Base-by-base conservation (phyloP, 2,329 filamentous ascomycete genomes). In the Penicillium sp. region DNA sequence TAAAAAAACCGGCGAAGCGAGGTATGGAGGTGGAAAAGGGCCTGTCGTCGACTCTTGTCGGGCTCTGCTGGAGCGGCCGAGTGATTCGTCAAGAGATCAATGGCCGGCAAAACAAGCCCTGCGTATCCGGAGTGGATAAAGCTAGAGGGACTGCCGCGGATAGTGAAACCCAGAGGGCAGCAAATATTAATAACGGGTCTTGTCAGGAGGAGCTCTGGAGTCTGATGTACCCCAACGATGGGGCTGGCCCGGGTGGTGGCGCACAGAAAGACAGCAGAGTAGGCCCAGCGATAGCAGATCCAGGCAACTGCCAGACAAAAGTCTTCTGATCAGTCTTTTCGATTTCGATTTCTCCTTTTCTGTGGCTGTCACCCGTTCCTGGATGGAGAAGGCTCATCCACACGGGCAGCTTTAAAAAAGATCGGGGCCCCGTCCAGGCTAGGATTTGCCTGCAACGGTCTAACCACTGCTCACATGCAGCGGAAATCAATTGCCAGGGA, bases 31-130 rank as follows among this genome's bases (percentile, higher is more conserved):
- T 57, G 21, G 8, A 54, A 61, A 56, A 51, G 52, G 52, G 45
- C 63, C 51, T 47, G 38, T 35, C 50, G 44, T 53, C 60, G 57
- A 55, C 51, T 53, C 47, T 26, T 26, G 54, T 58, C 53, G 60
- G 21, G 61, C 9, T 41, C 15, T 41, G 35, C 35, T 13, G 35
- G 58, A 45, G 21, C 59, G 44, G 58, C 49, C 35, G 59, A 51
- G 35, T 51, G 48, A 51, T 51, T 51, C 29, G 48, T 55, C 60
- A 48, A 45, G 46, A 50, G 26, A 38, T 55, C 47, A 62, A 44
- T 52, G 46, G 55, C 50, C 51, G 60, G 60, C 60, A 60, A 56
- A 55, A 58, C 52, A 60, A 61, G 59, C 61, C 60, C 63, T 64
- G 56, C 46, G 51, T 52, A 21, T 47, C 23, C 56, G 38, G 51